Evolutionary conservation across 75 land plant species (phyloP), one percentile per base, ranked within the genome.

Genomic region (Cunninghamia lanceolata): DNA sequence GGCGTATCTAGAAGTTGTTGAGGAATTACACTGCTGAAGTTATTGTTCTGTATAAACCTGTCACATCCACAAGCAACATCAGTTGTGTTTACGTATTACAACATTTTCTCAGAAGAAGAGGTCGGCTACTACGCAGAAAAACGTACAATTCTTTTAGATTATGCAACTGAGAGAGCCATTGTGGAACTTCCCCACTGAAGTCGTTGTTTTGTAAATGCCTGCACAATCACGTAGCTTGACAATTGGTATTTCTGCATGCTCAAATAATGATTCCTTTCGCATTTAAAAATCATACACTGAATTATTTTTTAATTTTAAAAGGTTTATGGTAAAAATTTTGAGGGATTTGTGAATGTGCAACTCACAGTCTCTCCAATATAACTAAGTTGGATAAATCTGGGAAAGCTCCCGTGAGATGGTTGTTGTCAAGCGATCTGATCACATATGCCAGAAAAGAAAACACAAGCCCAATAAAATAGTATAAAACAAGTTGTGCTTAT

Each of bases 21-120:
- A 42, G 81, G 81, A 40, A 78, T 78, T 19, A 78, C 46, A 21
- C 81, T 46, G n/a, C 81, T 78, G 30, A 78, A 78, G 42, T 78
- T 78, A 42, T 78, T 78, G 28, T 78, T 78, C 30, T 42, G 28
- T 78, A 78, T 39, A 42, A 19, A 0, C 11, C 81, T 78, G 81
- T 17, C 5, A 56, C 3, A 17, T 30, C 9, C 16, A 39, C 8
- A 56, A 56, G 21, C 3, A 14, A 2, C 4, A 0, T 19, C 0
- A 56, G 1, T 0, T 70, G 11, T 21, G 8, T 30, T 70, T 1
- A 7, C n/a, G 7, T 70, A 17, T 6, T 70, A n/a, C 28, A 5
- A 38, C 3, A 39, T 19, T 2, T 6, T 9, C 30, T 79, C 28
- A 68, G 28, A 3, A 40, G 7, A 5, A 17, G 21, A 19, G 73